Conservation (phyloP, 140 eudicot genomes). For the Anethum foeniculum region DNA sequence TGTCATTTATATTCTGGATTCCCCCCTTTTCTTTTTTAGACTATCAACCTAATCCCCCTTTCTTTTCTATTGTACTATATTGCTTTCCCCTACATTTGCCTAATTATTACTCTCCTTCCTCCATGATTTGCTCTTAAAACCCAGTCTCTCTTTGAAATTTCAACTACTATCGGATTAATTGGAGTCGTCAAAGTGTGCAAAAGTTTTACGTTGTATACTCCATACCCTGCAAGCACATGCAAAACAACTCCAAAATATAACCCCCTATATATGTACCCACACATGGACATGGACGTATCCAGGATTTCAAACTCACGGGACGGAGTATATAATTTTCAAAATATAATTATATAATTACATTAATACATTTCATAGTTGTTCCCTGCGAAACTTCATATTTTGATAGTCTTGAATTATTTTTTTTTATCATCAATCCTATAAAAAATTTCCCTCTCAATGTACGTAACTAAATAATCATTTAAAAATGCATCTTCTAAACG, state of each 20-base stretch:
- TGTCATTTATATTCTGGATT: conserved; percentile 4
- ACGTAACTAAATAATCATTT: too few relatives aligned
- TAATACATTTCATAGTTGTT: too few relatives aligned
- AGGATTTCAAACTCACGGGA: too few relatives aligned
- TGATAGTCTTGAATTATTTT: too few relatives aligned
- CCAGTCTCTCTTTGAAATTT: neutral
- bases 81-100: conserved; percentile 12
- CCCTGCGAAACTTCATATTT: too few relatives aligned
- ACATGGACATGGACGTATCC: too few relatives aligned
- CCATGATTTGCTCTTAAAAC: conserved; percentile 27
- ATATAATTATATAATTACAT: too few relatives aligned
- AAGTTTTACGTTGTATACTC: neutral
- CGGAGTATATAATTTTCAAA: too few relatives aligned
- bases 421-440: too few relatives aligned
- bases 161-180: neutral
- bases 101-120: conserved; percentile 23
- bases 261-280: neutral
- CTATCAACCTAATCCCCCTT: conserved; percentile 6
- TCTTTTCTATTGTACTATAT: neutral
- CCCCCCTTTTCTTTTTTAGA: conserved; percentile 23
- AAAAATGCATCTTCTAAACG: too few relatives aligned
- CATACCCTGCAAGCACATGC: neutral
- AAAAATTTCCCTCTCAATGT: too few relatives aligned
- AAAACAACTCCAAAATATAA: neutral
- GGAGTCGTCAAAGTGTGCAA: neutral